Evolutionary conservation across 805 yeast genomes (phyloP).

Genomic region (Monosporozyma siamensis): DNA sequence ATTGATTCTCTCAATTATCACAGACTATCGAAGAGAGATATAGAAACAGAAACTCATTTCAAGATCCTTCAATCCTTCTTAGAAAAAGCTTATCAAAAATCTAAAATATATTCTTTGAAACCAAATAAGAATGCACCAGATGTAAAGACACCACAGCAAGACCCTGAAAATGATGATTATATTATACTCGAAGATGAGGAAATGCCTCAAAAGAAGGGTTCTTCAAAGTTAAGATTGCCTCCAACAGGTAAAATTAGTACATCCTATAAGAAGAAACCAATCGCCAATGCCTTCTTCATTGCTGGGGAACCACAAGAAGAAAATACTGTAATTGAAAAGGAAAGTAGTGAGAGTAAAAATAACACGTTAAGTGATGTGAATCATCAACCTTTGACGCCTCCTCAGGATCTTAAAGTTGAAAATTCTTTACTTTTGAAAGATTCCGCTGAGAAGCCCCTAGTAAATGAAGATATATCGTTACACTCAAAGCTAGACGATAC

Average conservation of each 20-base stretch:
- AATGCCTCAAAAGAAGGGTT: constrained; percentile 61
- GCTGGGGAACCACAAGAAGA: constrained; percentile 25
- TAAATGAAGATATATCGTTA: neutral
- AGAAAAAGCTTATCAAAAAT: constrained; percentile 33
- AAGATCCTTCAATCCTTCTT: constrained; percentile 46
- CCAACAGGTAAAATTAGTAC: constrained; percentile 80
- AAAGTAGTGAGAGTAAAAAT: neutral
- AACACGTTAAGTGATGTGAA: neutral
- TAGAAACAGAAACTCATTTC: constrained; percentile 44
- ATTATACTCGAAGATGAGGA: constrained; percentile 73
- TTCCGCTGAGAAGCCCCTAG: neutral
- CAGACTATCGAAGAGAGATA: constrained; percentile 42
- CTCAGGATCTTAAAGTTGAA: neutral
- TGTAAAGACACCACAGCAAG: constrained; percentile 21
- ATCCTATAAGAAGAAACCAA: constrained; percentile 57
- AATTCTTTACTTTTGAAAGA: neutral
- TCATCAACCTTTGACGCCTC: neutral
- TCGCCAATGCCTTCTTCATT: constrained; percentile 46
- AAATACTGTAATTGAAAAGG: neutral
- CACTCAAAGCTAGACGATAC: constrained; percentile 4
- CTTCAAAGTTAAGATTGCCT: constrained; percentile 70
- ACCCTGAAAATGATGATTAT: constrained; percentile 32
- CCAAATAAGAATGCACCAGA: constrained; percentile 30
- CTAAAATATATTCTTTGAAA: constrained; percentile 36
- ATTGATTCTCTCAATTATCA: constrained; percentile 47